Evolutionary conservation across 345 rosid species (phyloP), one percentile per base, ranked within the genome.

Genomic region (Murraya paniculata): DNA sequence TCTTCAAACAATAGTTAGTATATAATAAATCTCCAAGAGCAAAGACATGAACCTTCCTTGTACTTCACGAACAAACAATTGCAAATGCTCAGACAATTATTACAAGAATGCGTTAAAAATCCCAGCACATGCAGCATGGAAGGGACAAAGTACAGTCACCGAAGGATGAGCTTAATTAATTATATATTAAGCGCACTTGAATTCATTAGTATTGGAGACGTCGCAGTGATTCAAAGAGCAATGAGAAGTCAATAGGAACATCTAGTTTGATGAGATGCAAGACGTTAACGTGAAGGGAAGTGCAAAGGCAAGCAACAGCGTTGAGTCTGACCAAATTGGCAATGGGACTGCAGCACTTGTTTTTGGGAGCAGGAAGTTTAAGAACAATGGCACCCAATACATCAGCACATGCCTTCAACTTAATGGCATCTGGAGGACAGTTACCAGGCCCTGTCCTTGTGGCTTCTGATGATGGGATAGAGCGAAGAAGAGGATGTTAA

Each of bases 161-260:
- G 56, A 50, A 16, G 22, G 56, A 16, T 13, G 56, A 50, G 21
- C 48, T 41, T 0, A 41, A 41, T 11, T 41, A 41, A 41, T 50
- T 50, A 16, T 50, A 16, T 16, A 50, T 78, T 59, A 81, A 4
- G 80, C 82, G 77, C 93, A 91, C 60, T 85, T 76, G 86, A 89
- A 93, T 28, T 89, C 93, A 13, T 80, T 65, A 4, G 48, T 41
- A 41, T 4, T 10, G 94, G 92, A 58, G 13, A 89, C 84, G 27
- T 77, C 58, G 58, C 94, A 91, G 74, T 84, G 80, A 75, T 88
- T 90, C 81, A 91, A 91, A 80, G 11, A 91, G 68, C 82, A 90
- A 81, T 77, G 86, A 85, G 72, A 88, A 68, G 21, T 84, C 80
- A 75, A 88, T 71, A 0, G 96, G 90, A 61, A 89, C 75, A 28